These are phyloP conservation scores for Colletotrichum graminicola DNA, from an alignment of 2,329 filamentous ascomycete genomes.

Conservation along the genomic window DNA sequence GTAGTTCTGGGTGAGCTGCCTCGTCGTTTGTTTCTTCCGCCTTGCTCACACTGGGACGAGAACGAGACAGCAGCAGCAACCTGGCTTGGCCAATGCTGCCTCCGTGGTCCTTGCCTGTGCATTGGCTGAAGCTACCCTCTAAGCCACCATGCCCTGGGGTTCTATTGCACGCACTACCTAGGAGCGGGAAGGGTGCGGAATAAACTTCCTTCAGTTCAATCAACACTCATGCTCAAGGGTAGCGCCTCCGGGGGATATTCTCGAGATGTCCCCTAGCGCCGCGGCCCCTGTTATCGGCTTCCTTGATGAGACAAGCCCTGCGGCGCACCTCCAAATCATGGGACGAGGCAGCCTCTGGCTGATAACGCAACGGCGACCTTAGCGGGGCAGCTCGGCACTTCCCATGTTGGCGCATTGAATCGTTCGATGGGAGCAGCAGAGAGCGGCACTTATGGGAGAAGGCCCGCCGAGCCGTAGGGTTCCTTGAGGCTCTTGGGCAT, in stretches of 20 bases:
- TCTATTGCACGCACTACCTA: neutral
- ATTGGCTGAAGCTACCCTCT: neutral
- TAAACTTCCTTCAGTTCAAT: neutral
- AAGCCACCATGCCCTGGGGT: neutral
- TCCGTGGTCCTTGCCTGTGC: too few species aligned
- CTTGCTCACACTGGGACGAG: neutral
- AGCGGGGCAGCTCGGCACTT: constrained; percentile 5
- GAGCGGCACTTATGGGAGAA: neutral
- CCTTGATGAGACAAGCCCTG: constrained; percentile 24
- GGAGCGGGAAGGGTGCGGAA: neutral
- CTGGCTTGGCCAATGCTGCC: neutral
- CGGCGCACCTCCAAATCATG: constrained; percentile 22
- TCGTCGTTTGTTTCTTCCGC: neutral
- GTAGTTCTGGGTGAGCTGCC: neutral
- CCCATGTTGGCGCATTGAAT: neutral
- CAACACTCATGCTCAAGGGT: neutral
- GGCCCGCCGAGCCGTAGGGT: neutral
- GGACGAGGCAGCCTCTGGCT: constrained; percentile 8
- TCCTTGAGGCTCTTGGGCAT: neutral
- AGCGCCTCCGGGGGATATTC: neutral
- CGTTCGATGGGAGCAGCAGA: neutral
- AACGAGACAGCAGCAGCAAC: neutral
- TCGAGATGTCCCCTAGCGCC: neutral
- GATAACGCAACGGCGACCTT: neutral
- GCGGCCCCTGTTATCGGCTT: constrained; percentile 14